A percentile compares a stretch with the other conserved stretches of the same genome.
Conservation (phyloP, 2,329 filamentous ascomycete genomes). For the Fusarium concolor region DNA sequence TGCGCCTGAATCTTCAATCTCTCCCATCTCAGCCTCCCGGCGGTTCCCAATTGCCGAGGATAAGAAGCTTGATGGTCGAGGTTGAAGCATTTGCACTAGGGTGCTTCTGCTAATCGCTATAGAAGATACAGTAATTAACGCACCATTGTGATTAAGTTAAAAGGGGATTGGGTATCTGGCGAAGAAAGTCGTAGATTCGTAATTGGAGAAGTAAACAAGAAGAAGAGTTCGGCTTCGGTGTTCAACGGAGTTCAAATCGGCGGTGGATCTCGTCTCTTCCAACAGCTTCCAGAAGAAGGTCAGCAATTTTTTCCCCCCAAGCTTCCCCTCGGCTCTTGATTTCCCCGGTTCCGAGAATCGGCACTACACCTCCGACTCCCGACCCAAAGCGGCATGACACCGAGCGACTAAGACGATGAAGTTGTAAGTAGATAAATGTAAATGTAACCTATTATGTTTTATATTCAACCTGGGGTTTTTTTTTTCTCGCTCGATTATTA, state of each 20-base stretch:
- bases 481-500: background rate
- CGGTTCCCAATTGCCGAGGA: slow-evolving; percentile 40
- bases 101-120: background rate
- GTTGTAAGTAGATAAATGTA: background rate
- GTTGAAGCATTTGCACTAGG: slow-evolving; percentile 6
- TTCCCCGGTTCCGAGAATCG: slow-evolving; percentile 50
- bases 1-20: slow-evolving; percentile 10
- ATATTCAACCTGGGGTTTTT: slow-evolving; percentile 21
- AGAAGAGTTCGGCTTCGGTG: slow-evolving; percentile 36
- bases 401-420: slow-evolving; percentile 5
- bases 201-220: slow-evolving; percentile 22
- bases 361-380: slow-evolving; percentile 16
- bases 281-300: slow-evolving; percentile 56
- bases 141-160: slow-evolving; percentile 48
- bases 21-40: background rate
- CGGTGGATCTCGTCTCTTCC: slow-evolving; percentile 52
- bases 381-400: slow-evolving; percentile 18
- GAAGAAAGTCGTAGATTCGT: slow-evolving; percentile 39
- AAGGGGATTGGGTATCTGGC: slow-evolving; percentile 3
- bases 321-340: slow-evolving; percentile 46
- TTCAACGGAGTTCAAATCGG: slow-evolving; percentile 44
- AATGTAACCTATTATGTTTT: background rate
- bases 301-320: slow-evolving; percentile 53
- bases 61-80: slow-evolving; percentile 21
- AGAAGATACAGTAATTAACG: slow-evolving; percentile 23